Evolutionary conservation across 768 basidiomycete species (phyloP).

Genomic region (Naganishia onofrii): DNA sequence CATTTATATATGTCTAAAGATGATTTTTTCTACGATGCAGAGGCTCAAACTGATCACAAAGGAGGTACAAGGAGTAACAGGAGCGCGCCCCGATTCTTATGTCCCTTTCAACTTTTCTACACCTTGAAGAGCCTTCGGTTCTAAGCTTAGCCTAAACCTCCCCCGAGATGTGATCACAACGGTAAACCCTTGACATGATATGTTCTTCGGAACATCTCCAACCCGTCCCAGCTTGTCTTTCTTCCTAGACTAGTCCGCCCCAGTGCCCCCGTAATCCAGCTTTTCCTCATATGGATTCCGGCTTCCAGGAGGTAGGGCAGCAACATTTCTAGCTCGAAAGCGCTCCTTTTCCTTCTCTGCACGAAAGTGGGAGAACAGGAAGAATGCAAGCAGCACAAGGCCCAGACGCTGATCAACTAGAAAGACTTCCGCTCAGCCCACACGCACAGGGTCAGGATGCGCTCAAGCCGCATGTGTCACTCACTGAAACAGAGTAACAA

Average conservation of each 20-base stretch:
- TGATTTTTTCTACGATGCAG: too few species aligned
- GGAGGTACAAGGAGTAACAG: background rate
- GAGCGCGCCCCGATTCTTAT: background rate
- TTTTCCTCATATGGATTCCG: slow-evolving; percentile 30
- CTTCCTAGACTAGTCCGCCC: background rate
- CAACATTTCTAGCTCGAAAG: slow-evolving; percentile 23
- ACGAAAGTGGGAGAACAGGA: slow-evolving; percentile 31
- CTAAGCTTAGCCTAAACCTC: too few species aligned
- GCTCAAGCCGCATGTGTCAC: background rate
- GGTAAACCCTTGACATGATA: too few species aligned
- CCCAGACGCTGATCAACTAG: slow-evolving; percentile 33
- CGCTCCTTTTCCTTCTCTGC: slow-evolving; percentile 31
- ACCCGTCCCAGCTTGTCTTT: background rate
- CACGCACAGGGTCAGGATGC: background rate
- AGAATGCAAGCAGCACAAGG: slow-evolving; percentile 29
- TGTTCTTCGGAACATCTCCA: too few species aligned
- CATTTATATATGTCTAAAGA: background rate
- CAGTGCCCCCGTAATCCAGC: slow-evolving; percentile 14
- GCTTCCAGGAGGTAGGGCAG: slow-evolving; percentile 29
- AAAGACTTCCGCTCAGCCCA: background rate
- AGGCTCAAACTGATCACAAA: background rate
- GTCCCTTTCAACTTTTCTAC: background rate
- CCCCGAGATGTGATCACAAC: too few species aligned
- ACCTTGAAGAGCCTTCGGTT: too few species aligned
- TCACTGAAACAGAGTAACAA: slow-evolving; percentile 43